Base-by-base conservation (phyloP, 163 green algal species). In the Chloromonas sp. region DNA sequence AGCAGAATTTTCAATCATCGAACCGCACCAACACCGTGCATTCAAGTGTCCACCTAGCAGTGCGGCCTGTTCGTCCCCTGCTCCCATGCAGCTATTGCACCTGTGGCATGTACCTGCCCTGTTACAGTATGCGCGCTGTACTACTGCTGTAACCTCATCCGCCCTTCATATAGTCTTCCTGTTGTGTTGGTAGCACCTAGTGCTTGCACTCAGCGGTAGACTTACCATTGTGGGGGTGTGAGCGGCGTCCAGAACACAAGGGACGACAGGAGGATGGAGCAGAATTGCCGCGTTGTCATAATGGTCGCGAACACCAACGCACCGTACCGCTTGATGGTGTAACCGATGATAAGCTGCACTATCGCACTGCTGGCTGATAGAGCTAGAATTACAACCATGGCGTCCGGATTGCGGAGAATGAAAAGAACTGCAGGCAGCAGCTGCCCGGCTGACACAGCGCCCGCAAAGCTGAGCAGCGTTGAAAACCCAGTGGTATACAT, bases 251-350 rank as follows among this genome's bases (percentile, higher is more conserved):
- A 90, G 81, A 98, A 99, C 0, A 98, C 87, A 59, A 98, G 83
- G 77, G 90, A 96, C 0, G 93, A 98, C 62, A 98, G 88, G 60
- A 99, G 91, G 87, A 99, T 98, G 87, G 94, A 98, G 77, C 98
- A 85, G 87, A 98, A 98, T 91, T 99, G 97, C 61, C 97, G 92
- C 0, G 96, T 98, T 61, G 97, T 99, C 97, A 99, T 99, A 85
- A 98, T 95, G 78, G 94, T 97, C 59, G 97, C 97, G 87, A 99
- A 98, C 59, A 97, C 84, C 71, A 99, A 91, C 11, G 97, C 94
- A 1, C 96, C 59, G 86, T 96, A 84, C n/a, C 66, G 36, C 66
- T 84, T 84, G 14, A 84, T 84, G 81, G 70, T 84, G 66, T 74
- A 60, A 70, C 60, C 60, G 79, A 80, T 87, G 79, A 79, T 81